These are phyloP conservation scores for Coffea humblotiana DNA, from an alignment of 305 asterid genomes.

Conservation along the genomic window DNA sequence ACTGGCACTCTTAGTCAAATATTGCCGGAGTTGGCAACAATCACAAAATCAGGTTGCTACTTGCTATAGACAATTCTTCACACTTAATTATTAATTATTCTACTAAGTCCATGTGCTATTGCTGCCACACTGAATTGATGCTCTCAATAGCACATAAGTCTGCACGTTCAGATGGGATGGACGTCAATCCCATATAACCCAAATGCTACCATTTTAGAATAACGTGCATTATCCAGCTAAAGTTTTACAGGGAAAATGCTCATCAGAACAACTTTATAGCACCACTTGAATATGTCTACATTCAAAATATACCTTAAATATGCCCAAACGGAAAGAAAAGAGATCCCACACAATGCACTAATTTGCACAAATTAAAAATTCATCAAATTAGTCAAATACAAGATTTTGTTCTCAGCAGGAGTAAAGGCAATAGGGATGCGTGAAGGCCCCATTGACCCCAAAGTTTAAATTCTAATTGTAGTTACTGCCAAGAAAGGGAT, in stretches of 20 bases:
- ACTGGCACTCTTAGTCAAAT: neutral
- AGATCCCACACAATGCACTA: neutral
- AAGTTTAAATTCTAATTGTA: neutral
- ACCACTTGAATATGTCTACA: neutral
- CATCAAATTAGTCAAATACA: neutral
- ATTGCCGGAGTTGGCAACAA: neutral
- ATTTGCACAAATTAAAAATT: neutral
- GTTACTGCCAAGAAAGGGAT: neutral
- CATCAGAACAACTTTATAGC: neutral
- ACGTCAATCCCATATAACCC: neutral
- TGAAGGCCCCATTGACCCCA: no score
- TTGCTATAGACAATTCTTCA: slow-evolving; percentile 1
- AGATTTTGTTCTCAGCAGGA: neutral
- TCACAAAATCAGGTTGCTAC: neutral
- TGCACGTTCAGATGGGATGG: neutral
- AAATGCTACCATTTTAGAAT: neutral
- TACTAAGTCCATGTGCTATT: neutral
- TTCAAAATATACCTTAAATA: neutral
- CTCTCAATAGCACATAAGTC: neutral
- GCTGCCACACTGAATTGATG: neutral
- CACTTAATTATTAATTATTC: neutral
- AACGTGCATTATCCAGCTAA: neutral
- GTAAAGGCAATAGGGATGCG: no score
- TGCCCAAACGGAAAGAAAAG: neutral
- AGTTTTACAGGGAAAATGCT: neutral